Base-by-base conservation (phyloP, 495 filamentous ascomycete species). In the Aspergillus haitiensis region DNA sequence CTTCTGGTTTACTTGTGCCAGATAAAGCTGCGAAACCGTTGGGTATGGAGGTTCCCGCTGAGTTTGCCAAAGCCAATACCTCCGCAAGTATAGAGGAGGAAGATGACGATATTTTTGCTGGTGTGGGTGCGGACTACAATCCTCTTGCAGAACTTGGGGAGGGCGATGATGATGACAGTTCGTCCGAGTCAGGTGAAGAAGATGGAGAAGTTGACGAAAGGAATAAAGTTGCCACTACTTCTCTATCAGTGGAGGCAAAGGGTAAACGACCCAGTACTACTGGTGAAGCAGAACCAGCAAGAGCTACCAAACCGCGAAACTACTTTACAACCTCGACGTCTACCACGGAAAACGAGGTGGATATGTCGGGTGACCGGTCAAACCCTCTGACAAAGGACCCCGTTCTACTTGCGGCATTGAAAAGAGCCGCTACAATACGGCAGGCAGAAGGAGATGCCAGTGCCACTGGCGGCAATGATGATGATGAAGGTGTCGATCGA, bases 111-210 rank as follows among this genome's bases (percentile, higher is more conserved):
- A 98, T 98, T 21, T 98, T 98, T 67, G 91, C 88, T 49, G 94
- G 88, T 35, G 91, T 84, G 2, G 94, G 89, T 6, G 83, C 83
- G 27, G 91, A 94, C 64, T 98, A 96, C 69, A 83, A 98, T 71
- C 95, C 94, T 5, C 80, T 97, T 37, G 92, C 86, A 1, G 88
- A 81, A 16, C 65, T 95, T 27, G 85, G 79, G 27, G 81, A 82
- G 16, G 3, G 21, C 21, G 21, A 27, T 27, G 21, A 27, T 27
- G 83, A 81, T 5, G 79, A 82, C 36, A 71, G 70, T 10, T 75
- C 76, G 8, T 77, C 79, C 12, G 74, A 76, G 12, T 78, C 79
- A 8, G 78, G 82, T 7, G 81, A 79, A 10, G 80, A 81, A 37
- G 81, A 84, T 15, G 73, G 72, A 4, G 73, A 74, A 44, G 67